Evolutionary conservation across 352 stramenopile genomes (phyloP), one percentile per base, ranked within the genome.

Genomic region (Globisporangium nodosum): DNA sequence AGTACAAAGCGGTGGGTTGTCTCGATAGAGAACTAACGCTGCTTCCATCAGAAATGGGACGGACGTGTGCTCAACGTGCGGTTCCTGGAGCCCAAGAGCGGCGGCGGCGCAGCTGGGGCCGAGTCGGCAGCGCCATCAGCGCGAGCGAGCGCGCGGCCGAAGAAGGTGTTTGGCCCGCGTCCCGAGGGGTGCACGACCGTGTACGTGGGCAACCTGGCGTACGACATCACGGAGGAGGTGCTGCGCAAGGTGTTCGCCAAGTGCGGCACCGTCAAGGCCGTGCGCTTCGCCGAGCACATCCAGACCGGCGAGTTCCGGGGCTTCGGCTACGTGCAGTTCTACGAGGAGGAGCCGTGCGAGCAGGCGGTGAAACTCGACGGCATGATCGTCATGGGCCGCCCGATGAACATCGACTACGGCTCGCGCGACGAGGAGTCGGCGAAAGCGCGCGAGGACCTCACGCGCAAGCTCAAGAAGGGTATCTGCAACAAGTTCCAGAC

Each of bases 161-260:
- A 63, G 6, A 88, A 90, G 54, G 73, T 82, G 21, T 71, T 91
- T 54, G 80, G 78, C 0, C 81, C 77, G 3, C 72, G 78, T 45
- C 93, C 93, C 0, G 71, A 92, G 50, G 78, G 78, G 12, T 99
- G 96, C 69, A 87, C 76, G 31, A 97, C 84, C 15, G 65, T 99
- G 12, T 98, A 98, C 73, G 92, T 98, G 3, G 89, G 93, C 46
- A 99, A 99, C 71, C 68, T 99, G 59, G 88, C 96, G 2, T 99
- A 99, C 69, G 78, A 94, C 43, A 96, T 92, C 65, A 92, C 84
- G 9, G 89, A 97, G 43, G 86, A 98, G 33, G 78, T 94, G 47
- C 52, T 94, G 61, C 77, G 80, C 43, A 92, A 91, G 62, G 85
- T 94, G 1, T 92, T 92, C 58, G 77, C 77, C 46, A 77, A 76